Evolutionary conservation across 1,284 basidiomycete genomes (phyloP), one percentile per base, ranked within the genome.

Genomic region (Pholiota adiposa): DNA sequence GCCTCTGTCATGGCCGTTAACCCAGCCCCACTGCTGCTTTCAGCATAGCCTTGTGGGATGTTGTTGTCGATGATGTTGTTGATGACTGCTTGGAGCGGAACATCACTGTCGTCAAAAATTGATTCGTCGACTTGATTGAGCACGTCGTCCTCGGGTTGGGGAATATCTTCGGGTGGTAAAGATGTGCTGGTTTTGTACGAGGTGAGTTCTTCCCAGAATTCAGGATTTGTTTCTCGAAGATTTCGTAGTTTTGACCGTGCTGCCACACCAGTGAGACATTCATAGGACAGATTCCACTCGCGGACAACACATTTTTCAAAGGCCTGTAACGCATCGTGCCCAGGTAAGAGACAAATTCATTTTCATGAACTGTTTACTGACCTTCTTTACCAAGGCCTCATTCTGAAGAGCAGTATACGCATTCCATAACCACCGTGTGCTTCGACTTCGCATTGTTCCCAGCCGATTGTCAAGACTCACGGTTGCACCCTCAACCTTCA

Each of bases 261-360:
- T 6, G 56, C 55, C 38, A 68, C 63, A 19, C 67, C 57, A 5
- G 67, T 71, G 51, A 76, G 61, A 48, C 65, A 66, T 18, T 59
- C 56, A 29, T 70, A 73, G 1, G 71, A 73, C 1, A 75, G 60
- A 52, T 73, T 68, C 67, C 69, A 74, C 16, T 66, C 50, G 2
- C 65, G 44, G 4, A 66, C 65, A 11, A 54, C 36, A 53, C 70
- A 72, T 2, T 58, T 50, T 52, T 72, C 53, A 33, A 72, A 69
- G 7, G 65, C 66, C 69, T 71, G 27, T 40, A n/a, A 38, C 34
- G 18, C 58, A 33, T 16, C 33, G 46, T 14, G 46, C 46, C n/a
- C 23, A 21, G 18, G 23, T 49, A n/a, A n/a, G n/a, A n/a, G n/a
- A n/a, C n/a, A n/a, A n/a, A n/a, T n/a, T n/a, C n/a, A n/a, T n/a